Evolutionary conservation across 192 early-diverging fungal species (phyloP).

Genomic region (Spinellus fusiger): DNA sequence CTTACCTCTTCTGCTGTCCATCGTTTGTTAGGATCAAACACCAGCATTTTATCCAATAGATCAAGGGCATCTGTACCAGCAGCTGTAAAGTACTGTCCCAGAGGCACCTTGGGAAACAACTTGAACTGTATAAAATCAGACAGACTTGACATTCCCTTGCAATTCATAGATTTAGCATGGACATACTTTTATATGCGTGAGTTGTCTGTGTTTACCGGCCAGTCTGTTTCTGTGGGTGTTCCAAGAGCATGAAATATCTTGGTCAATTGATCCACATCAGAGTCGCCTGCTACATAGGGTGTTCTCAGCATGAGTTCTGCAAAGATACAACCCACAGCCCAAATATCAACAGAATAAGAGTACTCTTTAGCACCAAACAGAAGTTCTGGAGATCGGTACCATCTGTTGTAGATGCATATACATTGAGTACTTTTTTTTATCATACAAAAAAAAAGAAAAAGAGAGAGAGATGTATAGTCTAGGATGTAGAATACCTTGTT

Average conservation of each 20-base stretch:
- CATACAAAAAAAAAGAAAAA: too few species aligned
- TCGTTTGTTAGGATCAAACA: conserved; percentile 79
- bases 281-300: conserved; percentile 84
- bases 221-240: conserved; percentile 76
- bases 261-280: conserved; percentile 70
- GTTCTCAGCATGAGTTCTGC: conserved; percentile 91
- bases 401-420: conserved; percentile 37
- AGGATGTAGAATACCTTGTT: too few species aligned
- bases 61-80: conserved; percentile 79
- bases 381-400: conserved; percentile 96
- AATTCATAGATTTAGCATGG: not conserved
- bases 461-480: not conserved
- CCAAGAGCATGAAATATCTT: conserved; percentile 76
- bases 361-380: conserved; percentile 87
- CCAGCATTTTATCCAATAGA: conserved; percentile 81
- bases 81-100: conserved; percentile 74
- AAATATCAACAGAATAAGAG: conserved; percentile 87
- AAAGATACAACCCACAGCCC: conserved; percentile 98
- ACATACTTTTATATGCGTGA: not conserved
- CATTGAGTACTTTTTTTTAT: not conserved
- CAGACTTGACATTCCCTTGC: conserved; percentile 60
- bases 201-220: conserved; percentile 50
- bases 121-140: conserved; percentile 71
- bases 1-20: conserved; percentile 73
- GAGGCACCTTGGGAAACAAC: conserved; percentile 63